These are phyloP conservation scores for Zygotorulaspora chibaensis DNA, from an alignment of 805 yeast species.

Conservation along the genomic window DNA sequence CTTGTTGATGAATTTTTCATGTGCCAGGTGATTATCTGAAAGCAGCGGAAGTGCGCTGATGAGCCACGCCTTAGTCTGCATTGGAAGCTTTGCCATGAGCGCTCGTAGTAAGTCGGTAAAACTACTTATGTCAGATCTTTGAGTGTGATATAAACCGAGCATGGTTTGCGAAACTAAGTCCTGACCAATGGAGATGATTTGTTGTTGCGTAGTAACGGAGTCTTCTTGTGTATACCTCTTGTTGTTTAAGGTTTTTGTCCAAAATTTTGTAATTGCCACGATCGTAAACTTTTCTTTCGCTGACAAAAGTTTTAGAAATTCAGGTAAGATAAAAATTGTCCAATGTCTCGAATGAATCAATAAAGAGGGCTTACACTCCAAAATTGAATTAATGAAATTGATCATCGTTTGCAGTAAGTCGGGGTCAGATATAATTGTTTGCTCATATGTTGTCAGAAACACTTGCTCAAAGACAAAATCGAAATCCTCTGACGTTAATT, in stretches of 20 bases:
- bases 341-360: slow-evolving; percentile 36
- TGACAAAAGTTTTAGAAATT: slow-evolving; percentile 32
- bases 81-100: slow-evolving; percentile 46
- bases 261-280: slow-evolving; percentile 48
- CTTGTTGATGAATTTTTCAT: slow-evolving; percentile 49
- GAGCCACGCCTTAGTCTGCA: slow-evolving; percentile 50
- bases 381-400: slow-evolving; percentile 46
- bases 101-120: slow-evolving; percentile 51
- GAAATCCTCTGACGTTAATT: slow-evolving; percentile 33
- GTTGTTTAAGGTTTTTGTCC: slow-evolving; percentile 46
- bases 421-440: slow-evolving; percentile 47
- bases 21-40: slow-evolving; percentile 29
- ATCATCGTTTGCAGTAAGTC: slow-evolving; percentile 53
- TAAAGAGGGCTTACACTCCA: slow-evolving; percentile 48
- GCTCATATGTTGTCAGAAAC: slow-evolving; percentile 36
- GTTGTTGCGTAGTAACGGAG: slow-evolving; percentile 32
- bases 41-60: slow-evolving; percentile 25
- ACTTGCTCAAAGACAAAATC: slow-evolving; percentile 38
- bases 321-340: slow-evolving; percentile 27
- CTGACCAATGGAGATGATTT: slow-evolving; percentile 27
- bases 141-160: slow-evolving; percentile 45
- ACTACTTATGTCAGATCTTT: slow-evolving; percentile 56
- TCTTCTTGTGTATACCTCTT: slow-evolving; percentile 45
- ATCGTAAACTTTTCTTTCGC: slow-evolving; percentile 50
- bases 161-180: slow-evolving; percentile 34